A percentile compares a stretch with the other conserved stretches of the same genome.
phyloP scores from a whole-genome alignment of 345 rosid species.

The Euphorbia tirucalli region DNA sequence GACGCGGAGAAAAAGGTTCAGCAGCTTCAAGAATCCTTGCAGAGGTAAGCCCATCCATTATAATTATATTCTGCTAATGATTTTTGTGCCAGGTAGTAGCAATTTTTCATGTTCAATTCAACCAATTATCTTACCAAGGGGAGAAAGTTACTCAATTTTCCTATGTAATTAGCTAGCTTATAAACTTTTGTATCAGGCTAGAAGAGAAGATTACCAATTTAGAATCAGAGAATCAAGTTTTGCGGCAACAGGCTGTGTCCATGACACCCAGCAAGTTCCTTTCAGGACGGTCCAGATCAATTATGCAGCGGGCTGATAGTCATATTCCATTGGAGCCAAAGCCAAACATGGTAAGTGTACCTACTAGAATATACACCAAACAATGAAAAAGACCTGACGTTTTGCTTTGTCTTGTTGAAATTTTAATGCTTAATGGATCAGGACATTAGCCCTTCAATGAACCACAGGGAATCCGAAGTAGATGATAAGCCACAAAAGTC shows the following conservation, averaged over 20 bases:
- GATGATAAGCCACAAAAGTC: constrained; percentile 90
- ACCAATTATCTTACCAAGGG: not conserved
- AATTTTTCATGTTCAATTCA: constrained; percentile 3
- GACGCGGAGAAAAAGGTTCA: constrained; percentile 72
- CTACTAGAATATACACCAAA: not conserved
- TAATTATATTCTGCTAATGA: not conserved
- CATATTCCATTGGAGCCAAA: constrained; percentile 53
- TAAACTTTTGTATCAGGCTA: constrained; percentile 43
- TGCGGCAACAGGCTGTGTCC: constrained; percentile 90
- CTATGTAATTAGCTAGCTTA: constrained; percentile 15
- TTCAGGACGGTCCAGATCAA: constrained; percentile 90
- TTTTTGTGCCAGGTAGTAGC: constrained; percentile 3
- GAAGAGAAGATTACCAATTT: constrained; percentile 81
- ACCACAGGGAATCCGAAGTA: constrained; percentile 65
- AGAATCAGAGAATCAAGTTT: constrained; percentile 89
- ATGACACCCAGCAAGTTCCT: constrained; percentile 93
- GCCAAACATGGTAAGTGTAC: constrained; percentile 48
- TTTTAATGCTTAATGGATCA: constrained; percentile 33
- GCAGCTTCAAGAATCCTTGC: constrained; percentile 72
- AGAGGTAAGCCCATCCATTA: constrained; percentile 38
- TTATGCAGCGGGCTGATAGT: constrained; percentile 78
- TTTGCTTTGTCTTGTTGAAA: constrained; percentile 1
- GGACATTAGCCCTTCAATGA: constrained; percentile 75
- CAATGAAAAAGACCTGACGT: not conserved
- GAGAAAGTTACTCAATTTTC: constrained; percentile 13